A percentile compares a stretch with the other conserved stretches of the same genome.
These are phyloP conservation scores for Teunomyces lycoperdinae DNA, from an alignment of 805 yeast species.

Conservation along the genomic window DNA sequence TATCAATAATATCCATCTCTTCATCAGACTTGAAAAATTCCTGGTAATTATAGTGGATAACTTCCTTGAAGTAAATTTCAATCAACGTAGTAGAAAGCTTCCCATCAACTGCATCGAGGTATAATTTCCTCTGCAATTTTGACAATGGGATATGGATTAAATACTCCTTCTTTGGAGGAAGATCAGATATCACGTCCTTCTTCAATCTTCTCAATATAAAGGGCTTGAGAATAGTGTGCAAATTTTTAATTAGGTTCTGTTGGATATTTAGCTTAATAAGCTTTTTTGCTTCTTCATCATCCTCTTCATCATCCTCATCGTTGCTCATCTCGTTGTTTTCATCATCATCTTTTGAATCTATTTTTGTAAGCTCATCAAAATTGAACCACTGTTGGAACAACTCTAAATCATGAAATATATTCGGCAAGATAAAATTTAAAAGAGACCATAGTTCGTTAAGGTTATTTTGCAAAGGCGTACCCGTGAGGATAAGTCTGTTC, in stretches of 20 bases:
- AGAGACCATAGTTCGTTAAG: constrained; percentile 89
- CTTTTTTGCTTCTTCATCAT: constrained; percentile 43
- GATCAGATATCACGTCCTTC: constrained; percentile 56
- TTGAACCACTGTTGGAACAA: constrained; percentile 95
- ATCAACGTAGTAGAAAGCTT: constrained; percentile 44
- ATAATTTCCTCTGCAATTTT: constrained; percentile 59
- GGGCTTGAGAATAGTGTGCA: constrained; percentile 87
- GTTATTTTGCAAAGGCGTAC: constrained; percentile 96
- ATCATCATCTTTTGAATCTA: constrained; percentile 9
- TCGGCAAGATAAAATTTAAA: constrained; percentile 87
- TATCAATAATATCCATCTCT: constrained; percentile 31
- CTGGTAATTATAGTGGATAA: constrained; percentile 40
- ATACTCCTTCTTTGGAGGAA: constrained; percentile 91
- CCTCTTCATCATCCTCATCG: constrained; percentile 17
- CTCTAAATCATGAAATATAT: constrained; percentile 85
- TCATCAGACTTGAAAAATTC: constrained; percentile 14
- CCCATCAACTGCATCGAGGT: constrained; percentile 48
- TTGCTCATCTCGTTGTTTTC: neutral
- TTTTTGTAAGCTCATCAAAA: constrained; percentile 55
- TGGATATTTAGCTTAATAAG: constrained; percentile 55
- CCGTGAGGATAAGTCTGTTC: constrained; percentile 80
- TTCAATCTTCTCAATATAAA: constrained; percentile 82
- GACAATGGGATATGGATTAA: constrained; percentile 72
- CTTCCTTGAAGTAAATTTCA: constrained; percentile 50
- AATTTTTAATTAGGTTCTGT: constrained; percentile 59